Percentiles rank a stretch among this genome's conserved stretches.
Evolutionary conservation across 2,329 filamentous ascomycete genomes (phyloP).

Genomic region (Aureobasidium leucospermi): DNA sequence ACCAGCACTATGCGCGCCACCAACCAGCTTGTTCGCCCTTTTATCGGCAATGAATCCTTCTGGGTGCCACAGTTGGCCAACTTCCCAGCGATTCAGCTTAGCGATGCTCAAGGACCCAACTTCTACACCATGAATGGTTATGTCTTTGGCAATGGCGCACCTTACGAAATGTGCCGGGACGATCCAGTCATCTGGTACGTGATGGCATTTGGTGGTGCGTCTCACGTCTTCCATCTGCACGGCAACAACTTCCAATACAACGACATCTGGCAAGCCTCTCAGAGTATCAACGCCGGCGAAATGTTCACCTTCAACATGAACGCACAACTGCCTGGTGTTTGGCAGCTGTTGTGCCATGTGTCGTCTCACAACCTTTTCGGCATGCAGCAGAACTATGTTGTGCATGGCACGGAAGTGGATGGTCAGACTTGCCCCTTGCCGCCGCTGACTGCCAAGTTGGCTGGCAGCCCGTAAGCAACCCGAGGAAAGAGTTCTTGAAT

Average conservation of each 20-base stretch:
- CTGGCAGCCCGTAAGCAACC: background rate
- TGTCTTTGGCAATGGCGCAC: constrained; percentile 24
- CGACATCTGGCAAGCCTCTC: constrained; percentile 13
- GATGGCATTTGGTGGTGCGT: constrained; percentile 21
- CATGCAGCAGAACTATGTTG: constrained; percentile 22
- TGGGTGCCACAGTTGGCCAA: constrained; percentile 22
- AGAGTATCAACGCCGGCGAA: constrained; percentile 22
- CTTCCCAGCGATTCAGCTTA: constrained; percentile 15
- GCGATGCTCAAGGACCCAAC: constrained; percentile 15
- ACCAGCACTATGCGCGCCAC: background rate
- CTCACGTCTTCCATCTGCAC: constrained; percentile 26
- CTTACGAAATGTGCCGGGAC: constrained; percentile 25
- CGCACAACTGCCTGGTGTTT: constrained; percentile 19
- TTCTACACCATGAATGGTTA: constrained; percentile 25
- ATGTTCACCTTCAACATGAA: constrained; percentile 25
- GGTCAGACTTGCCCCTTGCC: constrained; percentile 18
- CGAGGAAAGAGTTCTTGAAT: background rate
- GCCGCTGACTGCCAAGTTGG: constrained; percentile 13
- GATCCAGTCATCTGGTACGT: constrained; percentile 28
- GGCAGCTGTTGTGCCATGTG: constrained; percentile 24
- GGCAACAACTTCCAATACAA: constrained; percentile 22
- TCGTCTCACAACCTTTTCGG: constrained; percentile 19
- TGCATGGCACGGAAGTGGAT: constrained; percentile 11
- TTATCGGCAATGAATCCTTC: constrained; percentile 17
- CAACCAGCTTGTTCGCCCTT: constrained; percentile 11